Evolutionary conservation across 2,329 filamentous ascomycete species (phyloP).

Genomic region (Fusarium sp.): DNA sequence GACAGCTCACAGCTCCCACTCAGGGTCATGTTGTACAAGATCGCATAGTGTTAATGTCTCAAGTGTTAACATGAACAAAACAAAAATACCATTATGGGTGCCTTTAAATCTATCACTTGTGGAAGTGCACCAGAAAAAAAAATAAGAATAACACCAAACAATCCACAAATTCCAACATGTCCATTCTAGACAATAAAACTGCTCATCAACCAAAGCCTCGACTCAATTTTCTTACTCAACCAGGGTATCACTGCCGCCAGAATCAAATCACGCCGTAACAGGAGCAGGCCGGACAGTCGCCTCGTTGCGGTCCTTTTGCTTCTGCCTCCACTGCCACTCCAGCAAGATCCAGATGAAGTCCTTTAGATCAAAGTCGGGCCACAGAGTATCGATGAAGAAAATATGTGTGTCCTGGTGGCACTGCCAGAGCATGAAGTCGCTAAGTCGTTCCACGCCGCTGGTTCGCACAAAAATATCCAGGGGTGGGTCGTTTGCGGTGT

Average conservation of each 20-base stretch:
- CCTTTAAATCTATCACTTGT: constrained; percentile 7
- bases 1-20: neutral
- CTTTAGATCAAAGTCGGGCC: constrained; percentile 97
- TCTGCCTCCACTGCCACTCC: constrained; percentile 83
- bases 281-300: constrained; percentile 52
- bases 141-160: constrained; percentile 15
- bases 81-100: constrained; percentile 7
- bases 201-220: constrained; percentile 6
- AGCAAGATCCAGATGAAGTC: constrained; percentile 91
- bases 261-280: constrained; percentile 45
- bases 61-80: neutral
- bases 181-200: constrained; percentile 17
- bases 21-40: neutral
- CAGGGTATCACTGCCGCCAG: constrained; percentile 41
- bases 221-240: constrained; percentile 30
- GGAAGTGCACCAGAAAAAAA: neutral
- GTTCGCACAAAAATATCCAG: constrained; percentile 92
- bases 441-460: constrained; percentile 90
- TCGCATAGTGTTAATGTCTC: neutral
- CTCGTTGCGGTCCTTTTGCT: constrained; percentile 67
- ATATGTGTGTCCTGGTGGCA: constrained; percentile 93
- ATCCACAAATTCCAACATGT: constrained; percentile 9
- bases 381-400: constrained; percentile 90
- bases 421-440: constrained; percentile 99
- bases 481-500: constrained; percentile 86